Conservation (phyloP, 306 rosid genomes). For the Rubus idaeus region DNA sequence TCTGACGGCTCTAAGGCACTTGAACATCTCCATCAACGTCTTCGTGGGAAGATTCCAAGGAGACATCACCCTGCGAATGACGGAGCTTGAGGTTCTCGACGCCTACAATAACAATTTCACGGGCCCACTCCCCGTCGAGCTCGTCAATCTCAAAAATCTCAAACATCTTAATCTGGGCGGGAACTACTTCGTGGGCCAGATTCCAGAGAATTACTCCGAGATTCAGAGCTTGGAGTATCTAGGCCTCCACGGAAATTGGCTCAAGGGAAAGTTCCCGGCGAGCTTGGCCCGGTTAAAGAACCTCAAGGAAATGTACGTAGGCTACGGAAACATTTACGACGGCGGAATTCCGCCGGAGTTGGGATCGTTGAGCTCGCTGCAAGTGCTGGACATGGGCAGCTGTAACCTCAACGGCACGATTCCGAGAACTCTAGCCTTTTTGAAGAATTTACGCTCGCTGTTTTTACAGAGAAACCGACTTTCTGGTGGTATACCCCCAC, state of each 20-base stretch:
- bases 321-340: conserved; percentile 49
- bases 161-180: conserved; percentile 54
- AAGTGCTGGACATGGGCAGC: conserved; percentile 42
- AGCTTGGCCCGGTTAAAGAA: conserved; percentile 48
- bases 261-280: conserved; percentile 54
- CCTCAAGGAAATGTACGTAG: conserved; percentile 43
- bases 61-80: conserved; percentile 33
- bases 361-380: conserved; percentile 47
- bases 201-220: conserved; percentile 60
- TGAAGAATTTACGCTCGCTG: conserved; percentile 40
- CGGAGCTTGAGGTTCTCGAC: conserved; percentile 54
- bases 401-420: conserved; percentile 63
- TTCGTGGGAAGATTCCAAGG: conserved; percentile 47
- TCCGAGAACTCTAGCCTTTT: conserved; percentile 43
- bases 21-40: conserved; percentile 63
- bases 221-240: conserved; percentile 55
- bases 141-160: conserved; percentile 36
- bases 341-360: conserved; percentile 74
- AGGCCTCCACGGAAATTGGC: conserved; percentile 35
- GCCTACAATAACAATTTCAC: conserved; percentile 57
- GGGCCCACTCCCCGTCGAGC: conserved; percentile 47
- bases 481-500: conserved; percentile 59
- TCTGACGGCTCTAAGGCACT: conserved; percentile 50
- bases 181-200: conserved; percentile 48
- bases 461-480: conserved; percentile 49